These are phyloP conservation scores for Baorangia bicolor DNA, from an alignment of 768 basidiomycete genomes.

Conservation along the genomic window DNA sequence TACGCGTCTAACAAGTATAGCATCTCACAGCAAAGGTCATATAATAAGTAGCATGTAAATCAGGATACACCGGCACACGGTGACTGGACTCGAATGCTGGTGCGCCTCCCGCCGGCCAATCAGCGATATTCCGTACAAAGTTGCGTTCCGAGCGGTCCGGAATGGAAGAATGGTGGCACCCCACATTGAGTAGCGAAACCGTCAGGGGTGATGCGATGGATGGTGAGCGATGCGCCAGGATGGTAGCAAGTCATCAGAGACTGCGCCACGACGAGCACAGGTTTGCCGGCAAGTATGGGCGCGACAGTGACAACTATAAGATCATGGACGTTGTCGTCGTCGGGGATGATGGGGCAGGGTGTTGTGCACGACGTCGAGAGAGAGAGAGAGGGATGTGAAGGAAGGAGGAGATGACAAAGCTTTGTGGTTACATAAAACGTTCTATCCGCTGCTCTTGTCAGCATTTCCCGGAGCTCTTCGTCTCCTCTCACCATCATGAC, in stretches of 20 bases:
- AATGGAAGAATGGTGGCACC: not conserved
- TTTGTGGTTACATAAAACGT: constrained; percentile 36
- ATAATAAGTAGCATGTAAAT: too few relatives aligned
- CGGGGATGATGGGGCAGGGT: not conserved
- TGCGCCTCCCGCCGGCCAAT: not conserved
- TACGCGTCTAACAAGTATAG: too few relatives aligned
- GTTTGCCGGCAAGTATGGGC: not conserved
- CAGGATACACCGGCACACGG: not conserved
- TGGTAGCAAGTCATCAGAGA: not conserved
- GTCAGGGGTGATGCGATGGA: not conserved
- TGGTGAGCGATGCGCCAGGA: not conserved
- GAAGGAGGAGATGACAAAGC: constrained; percentile 33
- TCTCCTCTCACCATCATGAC: constrained; percentile 36
- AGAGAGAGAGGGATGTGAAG: not conserved
- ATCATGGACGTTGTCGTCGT: not conserved
- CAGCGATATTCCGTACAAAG: not conserved
- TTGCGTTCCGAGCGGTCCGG: not conserved
- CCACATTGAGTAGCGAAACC: not conserved
- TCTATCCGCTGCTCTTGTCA: constrained; percentile 32
- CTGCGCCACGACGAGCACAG: not conserved
- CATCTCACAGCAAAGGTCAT: not conserved
- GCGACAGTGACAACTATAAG: too few relatives aligned
- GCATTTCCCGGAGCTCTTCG: constrained; percentile 32
- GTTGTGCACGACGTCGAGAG: not conserved
- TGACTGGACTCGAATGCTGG: not conserved